Conservation (phyloP, 2,329 filamentous ascomycete species). For the Fusarium concolor region DNA sequence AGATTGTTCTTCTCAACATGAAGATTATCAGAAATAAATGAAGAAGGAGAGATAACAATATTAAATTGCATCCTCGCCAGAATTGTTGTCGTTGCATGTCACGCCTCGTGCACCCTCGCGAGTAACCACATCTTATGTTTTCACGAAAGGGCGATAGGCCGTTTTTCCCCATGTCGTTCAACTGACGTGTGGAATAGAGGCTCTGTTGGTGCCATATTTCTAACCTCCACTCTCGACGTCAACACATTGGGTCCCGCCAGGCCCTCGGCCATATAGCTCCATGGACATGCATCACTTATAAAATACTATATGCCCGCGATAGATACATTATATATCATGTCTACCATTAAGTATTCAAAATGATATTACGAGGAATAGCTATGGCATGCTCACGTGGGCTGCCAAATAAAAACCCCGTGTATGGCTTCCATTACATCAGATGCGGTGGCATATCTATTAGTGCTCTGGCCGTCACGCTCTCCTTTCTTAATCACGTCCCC, state of each 20-base stretch:
- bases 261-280: slow-evolving; percentile 1
- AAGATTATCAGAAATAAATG: background rate
- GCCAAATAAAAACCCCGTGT: slow-evolving; percentile 16
- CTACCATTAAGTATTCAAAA: background rate
- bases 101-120: slow-evolving; percentile 30
- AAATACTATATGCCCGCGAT: background rate
- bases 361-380: background rate
- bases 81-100: slow-evolving; percentile 18
- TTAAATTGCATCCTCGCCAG: background rate
- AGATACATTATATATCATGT: background rate
- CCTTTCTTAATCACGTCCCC: slow-evolving; percentile 2
- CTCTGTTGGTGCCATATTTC: slow-evolving; percentile 2
- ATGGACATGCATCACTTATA: background rate
- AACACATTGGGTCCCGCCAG: background rate
- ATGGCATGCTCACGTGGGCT: slow-evolving; percentile 17
- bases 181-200: slow-evolving; percentile 3
- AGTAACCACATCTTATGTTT: slow-evolving; percentile 30
- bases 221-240: slow-evolving; percentile 1
- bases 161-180: background rate
- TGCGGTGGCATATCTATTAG: slow-evolving; percentile 4
- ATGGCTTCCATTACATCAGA: slow-evolving; percentile 9
- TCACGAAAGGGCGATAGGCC: background rate
- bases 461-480: slow-evolving; percentile 10
- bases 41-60: background rate
- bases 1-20: background rate